Conservation (phyloP, 73 alveolate species). For the Paraurostyla sp. region DNA sequence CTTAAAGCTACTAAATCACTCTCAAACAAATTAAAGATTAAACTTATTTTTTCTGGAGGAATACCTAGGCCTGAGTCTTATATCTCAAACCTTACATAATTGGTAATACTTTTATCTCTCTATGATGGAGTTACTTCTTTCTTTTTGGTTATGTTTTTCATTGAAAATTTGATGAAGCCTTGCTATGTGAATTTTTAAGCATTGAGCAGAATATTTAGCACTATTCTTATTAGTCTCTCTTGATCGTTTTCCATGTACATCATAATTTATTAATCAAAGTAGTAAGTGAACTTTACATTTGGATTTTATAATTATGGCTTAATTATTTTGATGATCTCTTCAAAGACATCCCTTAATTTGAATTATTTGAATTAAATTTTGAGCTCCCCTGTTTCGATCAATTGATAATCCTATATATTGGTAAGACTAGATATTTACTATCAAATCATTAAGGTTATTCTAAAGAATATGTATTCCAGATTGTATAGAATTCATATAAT, state of each 20-base stretch:
- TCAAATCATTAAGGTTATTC: conserved; percentile 55
- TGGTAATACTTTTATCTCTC: background rate
- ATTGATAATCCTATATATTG: conserved; percentile 18
- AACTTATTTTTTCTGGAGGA: conserved; percentile 22
- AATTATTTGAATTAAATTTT: background rate
- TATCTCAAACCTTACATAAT: conserved; percentile 38
- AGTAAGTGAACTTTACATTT: conserved; percentile 7
- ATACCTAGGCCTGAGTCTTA: conserved; percentile 57
- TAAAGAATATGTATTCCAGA: conserved; percentile 45
- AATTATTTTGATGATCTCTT: background rate
- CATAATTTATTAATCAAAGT: background rate
- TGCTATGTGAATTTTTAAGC: conserved; percentile 51
- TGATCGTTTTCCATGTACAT: conserved; percentile 17
- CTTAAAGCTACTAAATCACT: conserved; percentile 45
- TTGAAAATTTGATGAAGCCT: conserved; percentile 27
- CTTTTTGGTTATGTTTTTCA: conserved; percentile 15
- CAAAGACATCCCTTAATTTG: conserved; percentile 22
- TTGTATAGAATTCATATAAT: background rate
- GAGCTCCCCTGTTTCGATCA: conserved; percentile 50
- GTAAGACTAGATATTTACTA: conserved; percentile 14
- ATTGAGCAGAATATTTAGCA: conserved; percentile 43
- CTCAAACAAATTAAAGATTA: conserved; percentile 52
- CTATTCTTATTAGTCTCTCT: conserved; percentile 31
- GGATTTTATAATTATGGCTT: conserved; percentile 47
- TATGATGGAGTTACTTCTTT: background rate